Evolutionary conservation across 257 asterid species (phyloP).

Genomic region (Scutellaria galericulata): DNA sequence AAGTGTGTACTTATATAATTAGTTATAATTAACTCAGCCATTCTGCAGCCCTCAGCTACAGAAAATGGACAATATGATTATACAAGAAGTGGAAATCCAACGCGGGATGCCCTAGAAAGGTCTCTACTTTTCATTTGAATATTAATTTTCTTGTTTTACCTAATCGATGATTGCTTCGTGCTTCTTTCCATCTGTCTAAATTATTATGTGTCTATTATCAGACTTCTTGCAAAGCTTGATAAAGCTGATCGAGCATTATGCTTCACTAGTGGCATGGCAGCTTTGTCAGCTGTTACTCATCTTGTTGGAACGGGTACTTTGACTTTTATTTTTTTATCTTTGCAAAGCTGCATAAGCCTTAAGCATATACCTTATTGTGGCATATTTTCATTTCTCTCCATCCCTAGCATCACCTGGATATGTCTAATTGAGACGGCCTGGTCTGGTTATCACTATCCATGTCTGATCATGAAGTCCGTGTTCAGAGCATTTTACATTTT

Average conservation of each 20-base stretch:
- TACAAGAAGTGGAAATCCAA: constrained; percentile 98
- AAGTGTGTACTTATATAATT: background rate
- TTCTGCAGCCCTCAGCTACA: constrained; percentile 86
- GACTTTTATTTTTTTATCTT: background rate
- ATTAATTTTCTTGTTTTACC: constrained; percentile 17
- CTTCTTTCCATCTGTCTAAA: constrained; percentile 15
- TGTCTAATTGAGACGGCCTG: constrained; percentile 9
- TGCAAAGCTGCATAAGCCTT: constrained; percentile 13
- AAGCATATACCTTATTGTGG: background rate
- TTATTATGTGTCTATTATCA: constrained; percentile 40
- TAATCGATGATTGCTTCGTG: background rate
- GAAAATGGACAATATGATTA: constrained; percentile 83
- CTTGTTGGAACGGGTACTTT: constrained; percentile 73
- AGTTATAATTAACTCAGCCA: background rate
- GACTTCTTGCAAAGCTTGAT: constrained; percentile 91
- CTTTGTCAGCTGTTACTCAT: constrained; percentile 87
- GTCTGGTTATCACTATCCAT: background rate
- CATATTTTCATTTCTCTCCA: background rate
- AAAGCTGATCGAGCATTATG: constrained; percentile 89
- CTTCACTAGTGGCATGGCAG: constrained; percentile 99
- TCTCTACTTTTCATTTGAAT: constrained; percentile 35
- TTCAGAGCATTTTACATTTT: constrained; percentile 9
- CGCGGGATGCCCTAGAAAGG: constrained; percentile 91
- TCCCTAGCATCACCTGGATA: background rate
- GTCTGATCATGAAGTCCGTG: constrained; percentile 21